Evolutionary conservation across 169 alveolate species (phyloP), one percentile per base, ranked within the genome.

Genomic region (Cryptosporidium andersoni): DNA sequence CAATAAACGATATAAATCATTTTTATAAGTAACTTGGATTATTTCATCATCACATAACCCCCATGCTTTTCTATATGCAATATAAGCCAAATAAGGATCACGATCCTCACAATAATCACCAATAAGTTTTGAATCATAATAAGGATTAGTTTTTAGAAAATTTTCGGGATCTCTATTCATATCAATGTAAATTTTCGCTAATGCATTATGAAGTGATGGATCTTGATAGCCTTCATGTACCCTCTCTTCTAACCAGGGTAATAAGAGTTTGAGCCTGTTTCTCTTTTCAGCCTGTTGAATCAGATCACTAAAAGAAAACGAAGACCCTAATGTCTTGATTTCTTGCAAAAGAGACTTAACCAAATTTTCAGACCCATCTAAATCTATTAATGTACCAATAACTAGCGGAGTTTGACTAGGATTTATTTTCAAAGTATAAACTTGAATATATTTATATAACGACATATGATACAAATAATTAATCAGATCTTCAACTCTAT

Each of bases 71-170:
- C 95, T 96, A 93, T 98, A 98, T 16, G 99, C 99, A 43, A 96
- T 93, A 90, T 94, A 96, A n/a, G 99, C 99, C 80, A 98, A 93
- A 92, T 98, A 99, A 12, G 99, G 99, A 91, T 98, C 99, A 81
- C 99, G 92, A 51, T 97, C 99, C 91, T 98, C 99, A 89, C 99
- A 98, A 92, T 93, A 98, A 91, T 95, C 95, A 12, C 99, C 99
- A 51, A 98, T 98, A 37, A 92, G 95, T 80, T 93, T 95, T 45
- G 98, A 94, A 90, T 98, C 99, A 90, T 98, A 98, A 89, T 90
- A 95, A 81, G 97, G 94, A 90, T 98, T 97, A 82, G 95, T 97
- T 90, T 95, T 96, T 66, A 98, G 91, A 94, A 96, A 97, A 66
- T 93, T 93, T 88, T 97, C 98, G 11, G 99, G 98, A 81, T 96